A percentile compares a stretch with the other conserved stretches of the same genome.
phyloP scores from a whole-genome alignment of 352 stramenopile species.

The Pythium rishiriense region DNA sequence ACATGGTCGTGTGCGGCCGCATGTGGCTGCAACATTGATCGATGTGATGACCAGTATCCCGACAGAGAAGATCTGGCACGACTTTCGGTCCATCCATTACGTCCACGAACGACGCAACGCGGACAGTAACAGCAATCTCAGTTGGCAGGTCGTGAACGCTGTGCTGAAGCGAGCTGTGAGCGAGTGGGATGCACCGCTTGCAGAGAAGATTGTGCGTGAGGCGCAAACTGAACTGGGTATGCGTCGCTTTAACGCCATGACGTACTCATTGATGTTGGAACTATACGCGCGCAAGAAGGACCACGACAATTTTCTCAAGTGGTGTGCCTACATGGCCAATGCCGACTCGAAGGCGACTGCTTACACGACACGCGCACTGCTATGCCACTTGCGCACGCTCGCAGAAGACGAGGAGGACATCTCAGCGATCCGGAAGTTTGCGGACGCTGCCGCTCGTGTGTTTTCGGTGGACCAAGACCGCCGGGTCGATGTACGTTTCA shows the following conservation, averaged over 20 bases:
- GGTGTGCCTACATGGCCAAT: slow-evolving; percentile 48
- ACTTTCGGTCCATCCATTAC: slow-evolving; percentile 47
- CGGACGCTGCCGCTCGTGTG: slow-evolving; percentile 3
- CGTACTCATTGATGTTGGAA: slow-evolving; percentile 69
- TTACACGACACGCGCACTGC: slow-evolving; percentile 56
- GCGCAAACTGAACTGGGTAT: slow-evolving; percentile 40
- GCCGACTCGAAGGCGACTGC: slow-evolving; percentile 43
- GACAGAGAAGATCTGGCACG: slow-evolving; percentile 51
- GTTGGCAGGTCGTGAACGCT: slow-evolving; percentile 55
- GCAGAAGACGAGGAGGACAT: slow-evolving; percentile 4
- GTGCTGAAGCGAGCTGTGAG: slow-evolving; percentile 60
- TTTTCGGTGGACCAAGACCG: slow-evolving; percentile 5
- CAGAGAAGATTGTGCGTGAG: slow-evolving; percentile 52
- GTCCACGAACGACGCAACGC: slow-evolving; percentile 36
- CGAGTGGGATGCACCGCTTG: slow-evolving; percentile 46
- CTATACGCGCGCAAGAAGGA: slow-evolving; percentile 54
- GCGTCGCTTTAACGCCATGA: slow-evolving; percentile 60
- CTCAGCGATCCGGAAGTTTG: slow-evolving; percentile 10
- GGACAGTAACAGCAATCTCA: slow-evolving; percentile 14
- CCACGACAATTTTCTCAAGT: slow-evolving; percentile 45
- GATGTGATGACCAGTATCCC: slow-evolving; percentile 42
- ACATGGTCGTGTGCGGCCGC: slow-evolving; percentile 43
- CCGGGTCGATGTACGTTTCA: slow-evolving; percentile 4
- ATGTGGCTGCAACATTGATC: slow-evolving; percentile 48
- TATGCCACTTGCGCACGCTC: slow-evolving; percentile 46